Percentiles rank a stretch among this genome's conserved stretches.
These are phyloP conservation scores for Corymbia calophylla DNA, from an alignment of 441 rosid genomes.

Conservation along the genomic window DNA sequence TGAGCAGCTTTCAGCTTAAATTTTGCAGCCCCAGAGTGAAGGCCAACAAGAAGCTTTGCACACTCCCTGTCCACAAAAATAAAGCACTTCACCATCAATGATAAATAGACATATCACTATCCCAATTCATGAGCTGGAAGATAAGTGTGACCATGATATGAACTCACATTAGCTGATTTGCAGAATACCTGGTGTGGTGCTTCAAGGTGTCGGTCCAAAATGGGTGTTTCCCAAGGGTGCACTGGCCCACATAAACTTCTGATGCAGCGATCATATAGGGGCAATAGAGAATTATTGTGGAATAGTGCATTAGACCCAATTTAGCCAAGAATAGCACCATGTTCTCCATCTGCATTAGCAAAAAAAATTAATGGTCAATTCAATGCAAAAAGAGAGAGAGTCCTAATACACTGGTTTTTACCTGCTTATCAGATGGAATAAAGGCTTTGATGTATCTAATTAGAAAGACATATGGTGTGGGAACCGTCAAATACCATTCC, in stretches of 20 bases:
- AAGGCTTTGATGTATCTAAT: slow-evolving; percentile 24
- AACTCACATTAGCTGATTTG: slow-evolving; percentile 33
- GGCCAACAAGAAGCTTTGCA: slow-evolving; percentile 26
- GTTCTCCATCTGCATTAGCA: slow-evolving; percentile 31
- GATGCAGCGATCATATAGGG: slow-evolving; percentile 32
- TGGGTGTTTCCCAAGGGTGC: slow-evolving; percentile 23
- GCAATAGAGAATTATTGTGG: too few species aligned
- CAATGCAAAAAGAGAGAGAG: background rate
- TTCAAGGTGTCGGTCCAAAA: slow-evolving; percentile 45
- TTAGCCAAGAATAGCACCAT: slow-evolving; percentile 42
- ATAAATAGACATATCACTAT: background rate
- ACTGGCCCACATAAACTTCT: slow-evolving; percentile 41
- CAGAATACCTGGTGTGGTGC: slow-evolving; percentile 44
- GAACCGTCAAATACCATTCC: too few species aligned
- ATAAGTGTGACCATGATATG: background rate
- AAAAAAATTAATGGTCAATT: background rate
- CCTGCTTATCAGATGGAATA: slow-evolving; percentile 20
- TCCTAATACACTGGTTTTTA: background rate
- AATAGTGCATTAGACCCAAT: slow-evolving; percentile 35
- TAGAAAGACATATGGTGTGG: too few species aligned
- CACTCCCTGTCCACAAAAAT: slow-evolving; percentile 17
- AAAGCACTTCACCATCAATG: background rate
- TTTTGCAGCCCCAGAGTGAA: slow-evolving; percentile 28
- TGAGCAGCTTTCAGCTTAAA: slow-evolving; percentile 28
- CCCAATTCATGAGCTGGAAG: background rate